Base-by-base conservation (phyloP, 441 rosid species). In the Populus trichocarpa region DNA sequence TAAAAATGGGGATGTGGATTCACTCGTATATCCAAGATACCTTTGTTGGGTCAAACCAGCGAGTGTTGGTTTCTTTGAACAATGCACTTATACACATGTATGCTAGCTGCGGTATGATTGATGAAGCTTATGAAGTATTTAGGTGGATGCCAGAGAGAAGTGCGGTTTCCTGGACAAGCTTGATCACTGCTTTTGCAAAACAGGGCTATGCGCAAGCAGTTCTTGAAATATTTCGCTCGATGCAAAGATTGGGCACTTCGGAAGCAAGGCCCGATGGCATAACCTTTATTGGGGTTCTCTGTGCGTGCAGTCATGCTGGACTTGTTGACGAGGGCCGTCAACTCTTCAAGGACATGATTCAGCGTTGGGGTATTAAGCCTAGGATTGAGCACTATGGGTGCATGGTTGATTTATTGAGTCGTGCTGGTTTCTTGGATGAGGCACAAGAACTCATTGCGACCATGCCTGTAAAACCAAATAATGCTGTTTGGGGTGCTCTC, bases 241-340 rank as follows among this genome's bases (percentile, higher is more conserved):
- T 88, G 92, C 81, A 84, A 35, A 83, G 71, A 78, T 38, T 76
- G 57, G 86, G 84, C 74, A 77, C 70, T 23, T 63, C 36, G 0
- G 85, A 81, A 69, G 86, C 76, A 70, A 84, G 65, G 70, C 93
- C 90, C 0, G 93, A 88, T 40, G 88, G 71, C 72, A 76, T 85
- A 77, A 87, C 92, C 67, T 82, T 87, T 72, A 61, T 90, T 0
- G 89, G 88, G 53, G 87, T 88, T 70, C 86, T 90, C 14, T 64
- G 68, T 79, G 93, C 92, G 35, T 90, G 93, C 82, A 88, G 90
- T 83, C 90, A 87, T 76, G 91, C 85, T 5, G 89, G 93, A 30
- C 81, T 80, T 57, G 86, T 90, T 7, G 78, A 87, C 1, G 77
- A 87, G 77, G 92, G 91, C 22, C 70, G 80, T 63, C 70, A 69